These are phyloP conservation scores for Candida lessepsii DNA, from an alignment of 805 yeast species.

Conservation along the genomic window DNA sequence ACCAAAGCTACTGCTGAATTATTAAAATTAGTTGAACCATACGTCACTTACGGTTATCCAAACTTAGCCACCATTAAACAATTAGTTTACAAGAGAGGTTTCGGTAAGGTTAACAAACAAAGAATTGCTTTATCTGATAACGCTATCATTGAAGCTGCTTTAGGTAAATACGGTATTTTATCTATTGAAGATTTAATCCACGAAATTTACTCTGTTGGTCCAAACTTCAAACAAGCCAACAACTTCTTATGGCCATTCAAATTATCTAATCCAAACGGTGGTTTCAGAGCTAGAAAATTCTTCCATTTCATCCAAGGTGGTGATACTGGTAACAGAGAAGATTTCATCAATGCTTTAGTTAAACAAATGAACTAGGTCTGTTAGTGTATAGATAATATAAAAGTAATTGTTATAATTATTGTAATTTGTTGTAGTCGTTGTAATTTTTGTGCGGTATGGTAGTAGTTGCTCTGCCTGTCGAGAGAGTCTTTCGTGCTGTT, in stretches of 20 bases:
- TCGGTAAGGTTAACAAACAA: conserved; percentile 96
- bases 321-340: conserved; percentile 98
- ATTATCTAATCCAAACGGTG: conserved; percentile 95
- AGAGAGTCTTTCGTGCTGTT: too few relatives aligned
- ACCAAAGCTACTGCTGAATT: conserved; percentile 95
- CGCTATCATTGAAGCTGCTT: conserved; percentile 79
- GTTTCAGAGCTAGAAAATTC: conserved; percentile 98
- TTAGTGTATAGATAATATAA: conserved; percentile 25
- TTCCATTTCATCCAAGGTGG: conserved; percentile 97
- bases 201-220: conserved; percentile 95
- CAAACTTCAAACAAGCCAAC: conserved; percentile 98
- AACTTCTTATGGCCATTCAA: conserved; percentile 98
- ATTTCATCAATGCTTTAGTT: conserved; percentile 90
- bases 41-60: conserved; percentile 98
- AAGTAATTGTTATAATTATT: too few relatives aligned
- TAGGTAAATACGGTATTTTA: conserved; percentile 90
- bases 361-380: conserved; percentile 94
- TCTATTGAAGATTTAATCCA: conserved; percentile 93
- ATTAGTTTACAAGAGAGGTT: conserved; percentile 96
- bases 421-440: too few relatives aligned
- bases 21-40: conserved; percentile 92
- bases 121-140: conserved; percentile 89
- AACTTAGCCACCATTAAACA: conserved; percentile 86
- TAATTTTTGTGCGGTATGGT: too few relatives aligned
- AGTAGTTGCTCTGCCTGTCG: too few relatives aligned